Base-by-base conservation (phyloP, 257 asterid species). In the Salvia miltiorrhiza region DNA sequence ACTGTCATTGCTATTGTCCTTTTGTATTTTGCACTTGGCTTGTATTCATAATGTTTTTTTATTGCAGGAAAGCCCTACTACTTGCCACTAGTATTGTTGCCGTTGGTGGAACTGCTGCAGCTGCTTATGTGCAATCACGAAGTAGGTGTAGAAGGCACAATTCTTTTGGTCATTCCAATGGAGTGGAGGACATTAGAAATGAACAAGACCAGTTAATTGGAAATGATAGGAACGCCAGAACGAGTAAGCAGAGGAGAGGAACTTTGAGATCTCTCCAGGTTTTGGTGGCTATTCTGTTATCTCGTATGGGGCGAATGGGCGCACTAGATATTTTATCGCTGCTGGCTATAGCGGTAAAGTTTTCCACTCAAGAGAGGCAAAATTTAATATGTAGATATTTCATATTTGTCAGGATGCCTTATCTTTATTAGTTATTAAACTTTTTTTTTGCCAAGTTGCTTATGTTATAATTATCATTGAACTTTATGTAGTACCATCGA, bases 71-170 rank as follows among this genome's bases (percentile, higher is more conserved):
- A 85, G 80, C 92, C 47, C 71, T 94, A 68, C 79, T 94, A 69
- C 76, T 94, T 79, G 90, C 97, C 47, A 84, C 99, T 73, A 91
- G 99, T 78, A 76, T 94, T 76, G 83, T 84, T 39, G 92, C 88
- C 39, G 99, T 91, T 66, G 95, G 99, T 74, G 99, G 99, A 71
- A 81, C 95, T 71, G 86, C 83, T 19, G 96, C 97, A 67, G 95
- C 95, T 76, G 92, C 86, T 19, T 91, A 85, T 76, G 77, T 81
- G 80, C 96, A 83, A 59, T 82, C 89, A 71, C 89, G 89, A 72
- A 90, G 67, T 56, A 80, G 72, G 65, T 26, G 50, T 67, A 89
- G 50, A 67, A 78, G 74, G 64, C 76, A 65, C 53, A 69, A 71
- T 72, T 68, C 87, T 68, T 64, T 67, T 72, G 76, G 41, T 56